A percentile compares a stretch with the other conserved stretches of the same genome.
phyloP scores from a whole-genome alignment of 2,329 filamentous ascomycete genomes.

The Talaromyces sp. region DNA sequence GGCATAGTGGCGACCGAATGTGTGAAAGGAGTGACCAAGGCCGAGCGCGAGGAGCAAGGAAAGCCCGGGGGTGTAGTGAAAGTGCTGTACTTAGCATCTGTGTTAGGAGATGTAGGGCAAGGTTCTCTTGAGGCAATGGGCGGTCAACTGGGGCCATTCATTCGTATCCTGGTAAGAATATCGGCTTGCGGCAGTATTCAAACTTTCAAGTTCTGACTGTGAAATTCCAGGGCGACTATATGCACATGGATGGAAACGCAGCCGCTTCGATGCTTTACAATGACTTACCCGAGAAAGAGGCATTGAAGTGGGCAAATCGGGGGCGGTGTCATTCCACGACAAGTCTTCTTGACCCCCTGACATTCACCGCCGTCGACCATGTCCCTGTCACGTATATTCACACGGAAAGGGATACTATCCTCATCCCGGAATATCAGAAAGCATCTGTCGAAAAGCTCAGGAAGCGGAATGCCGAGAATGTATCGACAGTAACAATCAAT shows the following conservation, averaged over 20 bases:
- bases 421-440: constrained; percentile 23
- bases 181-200: background rate
- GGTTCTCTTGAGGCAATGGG: background rate
- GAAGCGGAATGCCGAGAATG: constrained; percentile 24
- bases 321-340: constrained; percentile 22
- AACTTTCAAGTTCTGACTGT: background rate
- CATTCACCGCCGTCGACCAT: constrained; percentile 27
- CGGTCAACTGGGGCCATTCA: background rate
- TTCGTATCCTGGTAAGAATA: constrained; percentile 1
- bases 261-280: background rate
- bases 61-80: constrained; percentile 21
- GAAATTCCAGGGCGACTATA: constrained; percentile 5
- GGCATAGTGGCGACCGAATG: constrained; percentile 20
- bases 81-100: constrained; percentile 18
- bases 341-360: constrained; percentile 24
- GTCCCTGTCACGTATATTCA: constrained; percentile 29
- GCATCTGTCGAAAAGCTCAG: constrained; percentile 25
- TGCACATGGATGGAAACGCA: constrained; percentile 3
- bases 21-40: constrained; percentile 17
- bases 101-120: constrained; percentile 11
- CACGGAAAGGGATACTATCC: constrained; percentile 22
- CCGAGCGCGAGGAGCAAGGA: constrained; percentile 17
- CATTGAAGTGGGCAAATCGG: constrained; percentile 11
- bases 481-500: constrained; percentile 26
- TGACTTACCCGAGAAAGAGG: constrained; percentile 3